A percentile compares a stretch with the other conserved stretches of the same genome.
Conservation (phyloP, 2,329 filamentous ascomycete species). For the Phoma sp. region DNA sequence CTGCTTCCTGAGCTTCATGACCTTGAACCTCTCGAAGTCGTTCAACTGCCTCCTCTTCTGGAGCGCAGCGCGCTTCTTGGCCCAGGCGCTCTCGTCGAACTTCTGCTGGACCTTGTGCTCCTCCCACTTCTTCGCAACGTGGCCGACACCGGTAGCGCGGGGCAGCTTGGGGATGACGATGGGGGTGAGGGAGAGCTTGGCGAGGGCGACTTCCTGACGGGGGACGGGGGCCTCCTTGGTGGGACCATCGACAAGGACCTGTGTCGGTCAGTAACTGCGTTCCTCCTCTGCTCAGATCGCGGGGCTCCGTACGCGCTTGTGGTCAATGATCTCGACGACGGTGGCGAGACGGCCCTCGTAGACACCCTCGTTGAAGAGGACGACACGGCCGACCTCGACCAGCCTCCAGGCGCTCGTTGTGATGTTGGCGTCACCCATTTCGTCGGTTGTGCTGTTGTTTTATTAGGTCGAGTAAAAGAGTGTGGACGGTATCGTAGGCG, state of each 20-base stretch:
- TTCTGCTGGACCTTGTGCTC: constrained; percentile 89
- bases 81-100: constrained; percentile 90
- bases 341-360: constrained; percentile 85
- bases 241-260: constrained; percentile 97
- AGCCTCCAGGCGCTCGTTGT: constrained; percentile 71
- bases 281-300: constrained; percentile 22
- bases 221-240: constrained; percentile 79
- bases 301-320: constrained; percentile 90
- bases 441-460: constrained; percentile 44
- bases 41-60: constrained; percentile 88
- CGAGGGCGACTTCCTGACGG: constrained; percentile 84
- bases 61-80: constrained; percentile 87
- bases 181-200: constrained; percentile 84
- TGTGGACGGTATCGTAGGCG: constrained; percentile 36
- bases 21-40: constrained; percentile 99
- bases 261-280: constrained; percentile 41
- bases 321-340: constrained; percentile 99
- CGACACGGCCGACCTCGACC: constrained; percentile 97
- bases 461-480: constrained; percentile 35
- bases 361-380: constrained; percentile 85
- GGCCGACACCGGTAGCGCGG: constrained; percentile 80
- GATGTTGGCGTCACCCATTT: constrained; percentile 57
- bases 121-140: constrained; percentile 89
- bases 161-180: constrained; percentile 86
- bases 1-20: constrained; percentile 99